These are phyloP conservation scores for Fraxinus angustifolia DNA, from an alignment of 305 asterid species.

Conservation along the genomic window DNA sequence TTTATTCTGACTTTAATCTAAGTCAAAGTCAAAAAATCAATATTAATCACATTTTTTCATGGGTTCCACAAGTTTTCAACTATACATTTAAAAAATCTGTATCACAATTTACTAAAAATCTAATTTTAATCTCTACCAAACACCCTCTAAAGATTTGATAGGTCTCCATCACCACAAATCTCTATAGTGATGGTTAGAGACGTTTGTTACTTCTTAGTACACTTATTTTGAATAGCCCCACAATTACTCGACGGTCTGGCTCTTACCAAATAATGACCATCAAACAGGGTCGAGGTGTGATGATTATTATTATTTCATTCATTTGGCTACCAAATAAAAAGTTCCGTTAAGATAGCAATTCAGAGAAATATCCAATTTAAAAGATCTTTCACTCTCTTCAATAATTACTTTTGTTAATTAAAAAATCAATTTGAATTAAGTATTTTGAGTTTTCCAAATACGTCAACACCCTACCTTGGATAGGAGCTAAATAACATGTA, in stretches of 20 bases:
- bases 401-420: not conserved
- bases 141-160: too few relatives aligned
- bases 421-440: not conserved
- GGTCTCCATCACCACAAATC: not conserved
- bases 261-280: too few relatives aligned
- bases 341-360: not conserved
- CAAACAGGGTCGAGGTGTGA: too few relatives aligned
- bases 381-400: not conserved
- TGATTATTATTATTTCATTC: not conserved
- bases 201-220: not conserved
- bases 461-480: not conserved
- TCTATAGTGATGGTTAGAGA: not conserved
- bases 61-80: too few relatives aligned
- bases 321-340: not conserved
- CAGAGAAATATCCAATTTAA: not conserved
- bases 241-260: not conserved
- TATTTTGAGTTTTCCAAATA: not conserved
- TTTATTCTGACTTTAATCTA: too few relatives aligned
- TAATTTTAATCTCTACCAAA: too few relatives aligned
- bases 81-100: too few relatives aligned
- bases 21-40: too few relatives aligned
- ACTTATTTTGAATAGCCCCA: not conserved
- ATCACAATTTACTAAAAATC: too few relatives aligned
- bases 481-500: not conserved
- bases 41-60: too few relatives aligned